Percentiles rank a stretch among this genome's conserved stretches.
Conservation (phyloP, 192 early-diverging fungal species). For the Gigaspora rosea region DNA sequence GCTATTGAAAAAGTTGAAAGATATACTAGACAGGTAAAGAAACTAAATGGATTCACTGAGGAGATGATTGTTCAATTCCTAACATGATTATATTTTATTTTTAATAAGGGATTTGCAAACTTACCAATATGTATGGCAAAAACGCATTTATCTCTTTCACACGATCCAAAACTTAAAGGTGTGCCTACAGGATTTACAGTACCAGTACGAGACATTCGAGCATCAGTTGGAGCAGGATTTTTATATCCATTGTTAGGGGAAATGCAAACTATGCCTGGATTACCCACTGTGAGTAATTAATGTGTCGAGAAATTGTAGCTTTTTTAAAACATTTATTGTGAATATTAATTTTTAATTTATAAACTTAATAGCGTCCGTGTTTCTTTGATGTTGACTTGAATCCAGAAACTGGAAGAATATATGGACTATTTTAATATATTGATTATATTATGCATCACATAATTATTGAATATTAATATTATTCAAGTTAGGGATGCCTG, state of each 20-base stretch:
- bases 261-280: conserved; percentile 98
- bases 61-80: background rate
- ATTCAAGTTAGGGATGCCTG: too few species aligned
- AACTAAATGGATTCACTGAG: background rate
- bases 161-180: conserved; percentile 89
- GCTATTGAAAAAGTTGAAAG: conserved; percentile 88
- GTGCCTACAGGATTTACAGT: conserved; percentile 91
- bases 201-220: conserved; percentile 93
- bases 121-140: conserved; percentile 99
- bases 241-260: conserved; percentile 93
- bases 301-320: background rate
- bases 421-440: conserved; percentile 12
- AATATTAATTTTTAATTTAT: background rate
- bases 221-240: conserved; percentile 96
- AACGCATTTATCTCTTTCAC: conserved; percentile 93
- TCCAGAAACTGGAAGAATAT: conserved; percentile 13
- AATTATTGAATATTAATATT: too few species aligned
- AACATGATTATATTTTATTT: background rate
- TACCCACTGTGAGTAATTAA: conserved; percentile 67
- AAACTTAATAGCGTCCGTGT: conserved; percentile 24
- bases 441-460: too few species aligned
- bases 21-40: conserved; percentile 71
- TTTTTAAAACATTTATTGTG: conserved; percentile 16
- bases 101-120: conserved; percentile 72
- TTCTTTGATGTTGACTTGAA: conserved; percentile 25